Base-by-base conservation (phyloP, 83 land plant genomes). In the Picea abies region DNA sequence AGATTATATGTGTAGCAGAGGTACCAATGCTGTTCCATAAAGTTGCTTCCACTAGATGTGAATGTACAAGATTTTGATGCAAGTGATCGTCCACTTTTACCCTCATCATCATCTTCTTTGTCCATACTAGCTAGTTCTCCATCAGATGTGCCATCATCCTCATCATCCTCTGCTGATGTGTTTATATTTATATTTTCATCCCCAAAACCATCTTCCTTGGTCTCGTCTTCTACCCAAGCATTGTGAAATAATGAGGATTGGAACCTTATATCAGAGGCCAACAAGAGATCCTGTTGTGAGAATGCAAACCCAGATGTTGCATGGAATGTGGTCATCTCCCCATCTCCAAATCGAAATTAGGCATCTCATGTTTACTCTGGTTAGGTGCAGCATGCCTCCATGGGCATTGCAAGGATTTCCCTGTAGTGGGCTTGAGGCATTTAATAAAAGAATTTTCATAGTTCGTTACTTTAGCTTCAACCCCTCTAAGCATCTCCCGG, bases 331-430 rank as follows among this genome's bases (percentile, higher is more conserved):
- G 63, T 78, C 29, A 5, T 7, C 64, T 60, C 14, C 35, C 5
- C 23, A 29, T 15, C 80, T 19, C 19, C 8, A 17, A 35, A n/a
- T 17, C 37, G 60, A 19, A 78, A 60, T 60, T 60, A 22, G 4
- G 80, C 1, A 56, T 58, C 37, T 32, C 44, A 60, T 47, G 25
- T 78, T 26, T 32, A 35, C 12, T 29, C 64, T 16, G 80, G 52
- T 56, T 0, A 60, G 44, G 20, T 26, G 11, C 56, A 72, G 25
- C 4, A 52, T 47, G 29, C 60, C 22, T n/a, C 79, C 29, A 76
- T 41, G 78, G 90, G 88, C 91, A 88, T 20, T 85, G 88, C 8
- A 92, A 84, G 14, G 92, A 88, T 41, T 85, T 2, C 91, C 90
- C 19, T 84, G 66, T 75, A 87, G 82, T 23, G 89, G 85, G 16